Conservation (phyloP, 1,284 basidiomycete species). For the Anthracocystis walkeri region DNA sequence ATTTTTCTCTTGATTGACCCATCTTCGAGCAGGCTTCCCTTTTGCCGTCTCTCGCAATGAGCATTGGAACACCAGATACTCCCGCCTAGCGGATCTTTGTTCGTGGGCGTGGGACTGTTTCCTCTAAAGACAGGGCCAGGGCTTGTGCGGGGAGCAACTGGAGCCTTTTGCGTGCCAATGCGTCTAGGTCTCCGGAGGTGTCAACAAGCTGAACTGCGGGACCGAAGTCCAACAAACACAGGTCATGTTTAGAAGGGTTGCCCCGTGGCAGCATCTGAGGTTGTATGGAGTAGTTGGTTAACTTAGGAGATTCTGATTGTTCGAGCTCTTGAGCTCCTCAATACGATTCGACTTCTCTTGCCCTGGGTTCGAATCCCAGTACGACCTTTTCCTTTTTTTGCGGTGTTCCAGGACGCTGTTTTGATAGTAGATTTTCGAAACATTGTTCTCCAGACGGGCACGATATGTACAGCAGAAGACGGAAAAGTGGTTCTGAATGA, state of each 20-base stretch:
- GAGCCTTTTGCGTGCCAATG: too few species aligned
- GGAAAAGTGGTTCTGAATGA: too few species aligned
- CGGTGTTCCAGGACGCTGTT: neutral
- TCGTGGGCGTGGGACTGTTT: too few species aligned
- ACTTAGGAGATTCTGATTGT: constrained; percentile 49
- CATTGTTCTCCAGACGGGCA: neutral
- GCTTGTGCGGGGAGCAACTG: too few species aligned
- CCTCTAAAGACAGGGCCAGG: too few species aligned
- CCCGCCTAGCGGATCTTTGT: too few species aligned
- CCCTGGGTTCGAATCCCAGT: constrained; percentile 57
- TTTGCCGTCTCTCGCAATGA: neutral
- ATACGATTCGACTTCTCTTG: constrained; percentile 41
- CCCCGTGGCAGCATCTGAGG: constrained; percentile 6
- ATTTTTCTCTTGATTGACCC: neutral
- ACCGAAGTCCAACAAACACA: too few species aligned
- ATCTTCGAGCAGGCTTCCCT: neutral
- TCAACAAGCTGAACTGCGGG: too few species aligned
- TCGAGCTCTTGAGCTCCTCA: neutral
- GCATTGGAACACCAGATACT: too few species aligned
- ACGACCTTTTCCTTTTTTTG: constrained; percentile 33
- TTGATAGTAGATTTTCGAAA: neutral
- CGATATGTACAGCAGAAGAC: neutral
- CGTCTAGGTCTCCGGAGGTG: too few species aligned
- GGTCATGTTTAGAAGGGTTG: neutral
- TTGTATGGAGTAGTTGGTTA: constrained; percentile 51